These are phyloP conservation scores for Rhizophora apiculata DNA, from an alignment of 345 rosid species.

Conservation along the genomic window DNA sequence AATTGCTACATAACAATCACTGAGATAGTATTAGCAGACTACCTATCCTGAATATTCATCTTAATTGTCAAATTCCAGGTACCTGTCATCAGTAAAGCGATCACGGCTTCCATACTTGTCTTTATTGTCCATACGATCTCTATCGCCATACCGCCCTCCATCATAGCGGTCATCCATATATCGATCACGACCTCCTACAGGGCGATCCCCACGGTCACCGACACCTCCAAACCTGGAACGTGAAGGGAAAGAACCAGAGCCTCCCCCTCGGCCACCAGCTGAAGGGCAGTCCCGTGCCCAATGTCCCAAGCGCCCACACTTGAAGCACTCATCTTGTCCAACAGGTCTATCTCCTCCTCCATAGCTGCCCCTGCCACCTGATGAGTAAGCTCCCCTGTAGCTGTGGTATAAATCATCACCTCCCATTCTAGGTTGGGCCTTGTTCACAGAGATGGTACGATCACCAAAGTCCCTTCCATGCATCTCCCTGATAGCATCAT, in stretches of 20 bases:
- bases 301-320: conserved; percentile 89
- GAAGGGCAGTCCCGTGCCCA: conserved; percentile 99
- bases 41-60: too few relatives aligned
- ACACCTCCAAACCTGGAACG: conserved; percentile 75
- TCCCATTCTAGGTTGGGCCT: conserved; percentile 88
- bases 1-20: too few relatives aligned
- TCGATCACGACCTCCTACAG: conserved; percentile 82
- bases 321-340: conserved; percentile 90
- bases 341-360: conserved; percentile 68
- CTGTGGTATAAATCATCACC: conserved; percentile 72
- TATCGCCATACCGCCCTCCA: conserved; percentile 73
- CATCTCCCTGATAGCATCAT: conserved; percentile 94
- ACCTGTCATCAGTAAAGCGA: conserved; percentile 80
- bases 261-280: conserved; percentile 75
- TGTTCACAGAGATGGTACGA: conserved; percentile 87
- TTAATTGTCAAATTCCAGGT: background rate
- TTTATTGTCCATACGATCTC: conserved; percentile 77
- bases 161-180: conserved; percentile 88
- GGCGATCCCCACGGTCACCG: conserved; percentile 65
- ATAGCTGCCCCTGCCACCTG: conserved; percentile 66
- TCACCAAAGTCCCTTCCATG: conserved; percentile 91
- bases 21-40: too few relatives aligned
- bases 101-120: conserved; percentile 75
- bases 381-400: conserved; percentile 76
- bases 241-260: conserved; percentile 65